phyloP scores from a whole-genome alignment of 192 early-diverging fungal species.

The Geranomyces variabilis region DNA sequence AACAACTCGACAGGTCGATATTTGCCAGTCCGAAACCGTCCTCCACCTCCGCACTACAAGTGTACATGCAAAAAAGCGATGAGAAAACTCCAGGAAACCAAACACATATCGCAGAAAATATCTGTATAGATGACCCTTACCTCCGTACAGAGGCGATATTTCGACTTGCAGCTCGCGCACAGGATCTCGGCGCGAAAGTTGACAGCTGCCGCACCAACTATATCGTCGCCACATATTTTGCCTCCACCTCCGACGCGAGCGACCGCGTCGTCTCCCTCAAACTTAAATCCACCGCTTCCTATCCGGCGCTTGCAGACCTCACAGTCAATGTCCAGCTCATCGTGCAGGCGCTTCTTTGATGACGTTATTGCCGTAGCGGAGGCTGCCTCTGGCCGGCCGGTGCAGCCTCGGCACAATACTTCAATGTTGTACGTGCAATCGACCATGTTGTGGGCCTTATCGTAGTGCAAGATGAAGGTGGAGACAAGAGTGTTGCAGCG shows the following conservation, averaged over 20 bases:
- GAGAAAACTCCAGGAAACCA: not conserved
- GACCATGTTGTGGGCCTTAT: constrained; percentile 3
- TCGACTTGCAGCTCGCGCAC: constrained; percentile 24
- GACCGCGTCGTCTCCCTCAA: not conserved
- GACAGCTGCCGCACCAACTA: not conserved
- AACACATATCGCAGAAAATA: not conserved
- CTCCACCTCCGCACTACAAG: constrained; percentile 35
- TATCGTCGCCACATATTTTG: constrained; percentile 8
- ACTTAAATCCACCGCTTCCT: constrained; percentile 22
- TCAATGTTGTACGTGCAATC: not conserved
- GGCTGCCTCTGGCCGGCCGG: not conserved
- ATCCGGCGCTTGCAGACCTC: constrained; percentile 25
- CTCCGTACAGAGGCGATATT: constrained; percentile 31
- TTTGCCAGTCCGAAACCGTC: constrained; percentile 41
- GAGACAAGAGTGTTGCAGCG: not conserved
- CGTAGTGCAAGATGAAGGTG: constrained; percentile 19
- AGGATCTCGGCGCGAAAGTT: constrained; percentile 28
- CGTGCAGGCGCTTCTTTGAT: not conserved
- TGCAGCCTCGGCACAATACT: constrained; percentile 1
- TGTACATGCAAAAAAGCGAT: too few relatives aligned
- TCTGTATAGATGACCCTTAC: not conserved
- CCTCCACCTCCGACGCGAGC: constrained; percentile 17
- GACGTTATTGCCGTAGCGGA: not conserved
- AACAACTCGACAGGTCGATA: constrained; percentile 53
- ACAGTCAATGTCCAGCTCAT: constrained; percentile 19